Evolutionary conservation across 768 basidiomycete species (phyloP), one percentile per base, ranked within the genome.

Genomic region (Suillus fuscotomentosus): DNA sequence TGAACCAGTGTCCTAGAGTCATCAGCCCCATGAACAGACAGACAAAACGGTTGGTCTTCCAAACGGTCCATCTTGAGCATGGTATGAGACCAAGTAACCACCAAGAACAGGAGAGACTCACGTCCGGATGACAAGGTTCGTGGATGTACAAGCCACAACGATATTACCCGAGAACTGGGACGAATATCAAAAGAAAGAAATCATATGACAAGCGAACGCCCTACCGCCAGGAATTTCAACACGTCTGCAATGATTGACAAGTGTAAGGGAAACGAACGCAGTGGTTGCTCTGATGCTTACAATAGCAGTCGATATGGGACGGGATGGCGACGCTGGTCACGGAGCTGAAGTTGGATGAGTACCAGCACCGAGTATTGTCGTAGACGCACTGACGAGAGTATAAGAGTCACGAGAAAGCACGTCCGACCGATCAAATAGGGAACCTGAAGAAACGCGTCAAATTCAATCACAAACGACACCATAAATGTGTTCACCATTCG

Each of bases 61-160:
- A 74, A 51, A 74, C 67, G 38, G 71, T 56, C 73, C 75, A 74
- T 64, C 75, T 76, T 48, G 11, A 14, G 1, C 14, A 9, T 48
- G 34, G 8, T 24, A 11, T 7, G 34, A 45, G 6, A 24, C 0
- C 9, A 3, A 41, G 3, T 20, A 5, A 20, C 3, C 47, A n/a
- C 9, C 10, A 42, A 57, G 24, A 62, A 38, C 24, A 53, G 10
- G 9, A 24, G 39, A 43, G 43, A n/a, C 73, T 62, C 61, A 75
- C 75, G 70, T 69, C 60, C 75, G 71, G 60, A 76, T 65, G 68
- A 76, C 69, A 53, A 75, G 22, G 56, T 76, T 76, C 22, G 60
- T 63, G 0, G 75, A 75, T 51, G 59, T 14, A 34, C 61, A 70
- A 27, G 63, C 71, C 1, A 75, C 31, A 27, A 41, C 62, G 27